phyloP scores from a whole-genome alignment of 768 basidiomycete species.

The Nidula microcarpa region DNA sequence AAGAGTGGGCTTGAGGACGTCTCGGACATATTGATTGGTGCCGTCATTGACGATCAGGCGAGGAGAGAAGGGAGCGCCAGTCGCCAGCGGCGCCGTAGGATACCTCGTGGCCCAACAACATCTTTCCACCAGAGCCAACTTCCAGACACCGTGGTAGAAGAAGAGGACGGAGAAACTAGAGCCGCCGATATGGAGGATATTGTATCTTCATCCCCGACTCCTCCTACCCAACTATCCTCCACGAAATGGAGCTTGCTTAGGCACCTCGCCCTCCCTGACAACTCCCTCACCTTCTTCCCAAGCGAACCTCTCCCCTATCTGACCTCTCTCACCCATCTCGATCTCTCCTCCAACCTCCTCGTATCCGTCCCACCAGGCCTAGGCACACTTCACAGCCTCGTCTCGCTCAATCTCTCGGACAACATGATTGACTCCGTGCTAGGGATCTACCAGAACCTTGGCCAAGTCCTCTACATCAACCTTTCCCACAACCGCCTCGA shows the following conservation, averaged over 20 bases:
- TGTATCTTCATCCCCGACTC: constrained; percentile 22
- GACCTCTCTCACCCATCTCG: constrained; percentile 74
- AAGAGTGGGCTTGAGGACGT: constrained; percentile 83
- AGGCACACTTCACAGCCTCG: constrained; percentile 69
- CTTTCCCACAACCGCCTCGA: constrained; percentile 86
- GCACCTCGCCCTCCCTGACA: constrained; percentile 76
- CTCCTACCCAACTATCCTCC: constrained; percentile 42
- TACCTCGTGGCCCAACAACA: constrained; percentile 39
- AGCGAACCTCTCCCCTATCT: constrained; percentile 61
- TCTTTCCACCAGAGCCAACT: constrained; percentile 20
- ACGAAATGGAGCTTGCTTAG: constrained; percentile 75
- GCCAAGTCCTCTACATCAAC: constrained; percentile 74
- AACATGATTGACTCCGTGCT: constrained; percentile 98
- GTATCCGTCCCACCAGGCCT: constrained; percentile 83
- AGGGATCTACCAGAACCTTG: constrained; percentile 79
- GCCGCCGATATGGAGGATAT: constrained; percentile 2
- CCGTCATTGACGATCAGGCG: constrained; percentile 76
- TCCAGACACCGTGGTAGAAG: constrained; percentile 45
- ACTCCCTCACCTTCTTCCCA: constrained; percentile 79
- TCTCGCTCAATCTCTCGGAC: constrained; percentile 91
- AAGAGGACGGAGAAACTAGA: constrained; percentile 9
- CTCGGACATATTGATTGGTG: constrained; percentile 69
- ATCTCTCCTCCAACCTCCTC: constrained; percentile 88
- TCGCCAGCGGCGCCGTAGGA: constrained; percentile 41
- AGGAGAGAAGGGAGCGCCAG: constrained; percentile 54